These are phyloP conservation scores for Globisporangium cederbergense DNA, from an alignment of 352 stramenopile species.

Conservation along the genomic window DNA sequence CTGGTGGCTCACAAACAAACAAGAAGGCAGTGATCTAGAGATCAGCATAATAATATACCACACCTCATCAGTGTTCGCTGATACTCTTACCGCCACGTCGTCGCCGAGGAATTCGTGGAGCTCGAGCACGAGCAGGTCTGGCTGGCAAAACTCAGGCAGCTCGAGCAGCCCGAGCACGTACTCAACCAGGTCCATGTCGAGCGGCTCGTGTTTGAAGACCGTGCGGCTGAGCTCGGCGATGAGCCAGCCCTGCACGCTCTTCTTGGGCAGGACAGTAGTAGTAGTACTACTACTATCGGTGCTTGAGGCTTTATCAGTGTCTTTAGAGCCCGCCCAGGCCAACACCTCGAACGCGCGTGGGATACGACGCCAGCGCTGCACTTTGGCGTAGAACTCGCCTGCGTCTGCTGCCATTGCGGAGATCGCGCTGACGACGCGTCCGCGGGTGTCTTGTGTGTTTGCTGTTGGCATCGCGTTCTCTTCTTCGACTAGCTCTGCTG, in stretches of 20 bases:
- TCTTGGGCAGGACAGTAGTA: constrained; percentile 4
- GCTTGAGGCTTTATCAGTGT: constrained; percentile 4
- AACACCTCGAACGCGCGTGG: constrained; percentile 40
- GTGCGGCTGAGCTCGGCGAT: constrained; percentile 39
- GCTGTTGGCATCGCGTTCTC: neutral
- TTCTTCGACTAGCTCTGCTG: neutral
- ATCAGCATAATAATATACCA: neutral
- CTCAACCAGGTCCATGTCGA: constrained; percentile 62
- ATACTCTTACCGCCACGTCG: constrained; percentile 28
- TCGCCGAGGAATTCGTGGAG: constrained; percentile 65
- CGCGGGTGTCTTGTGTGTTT: neutral
- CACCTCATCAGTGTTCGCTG: neutral
- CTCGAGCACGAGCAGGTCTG: constrained; percentile 59
- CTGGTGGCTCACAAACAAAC: constrained; percentile 26
- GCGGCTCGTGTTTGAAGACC: constrained; percentile 24
- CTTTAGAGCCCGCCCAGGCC: constrained; percentile 13
- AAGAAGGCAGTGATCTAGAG: constrained; percentile 2
- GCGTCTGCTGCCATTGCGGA: constrained; percentile 22
- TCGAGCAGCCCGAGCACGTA: constrained; percentile 64
- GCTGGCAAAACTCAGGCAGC: constrained; percentile 68
- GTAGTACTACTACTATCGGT: neutral
- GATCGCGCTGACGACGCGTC: constrained; percentile 27
- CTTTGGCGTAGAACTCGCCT: constrained; percentile 36
- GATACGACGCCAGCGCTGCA: constrained; percentile 47
- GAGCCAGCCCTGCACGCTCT: constrained; percentile 39